Percentiles rank a stretch among this genome's conserved stretches.
These are phyloP conservation scores for Hemileia vastatrix DNA, from an alignment of 1,284 basidiomycete genomes.

Conservation along the genomic window DNA sequence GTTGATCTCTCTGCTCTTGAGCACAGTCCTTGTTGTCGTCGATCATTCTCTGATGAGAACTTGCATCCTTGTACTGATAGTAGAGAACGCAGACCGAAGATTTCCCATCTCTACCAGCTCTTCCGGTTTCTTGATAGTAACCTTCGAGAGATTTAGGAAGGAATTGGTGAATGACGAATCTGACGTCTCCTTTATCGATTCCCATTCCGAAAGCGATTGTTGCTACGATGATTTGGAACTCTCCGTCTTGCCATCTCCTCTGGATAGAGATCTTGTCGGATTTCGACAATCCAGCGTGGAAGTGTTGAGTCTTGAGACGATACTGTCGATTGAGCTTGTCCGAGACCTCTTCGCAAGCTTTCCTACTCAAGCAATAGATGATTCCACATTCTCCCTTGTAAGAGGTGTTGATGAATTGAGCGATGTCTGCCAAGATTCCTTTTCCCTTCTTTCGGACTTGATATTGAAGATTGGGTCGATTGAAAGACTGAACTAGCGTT, in stretches of 20 bases:
- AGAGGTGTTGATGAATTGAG: slow-evolving; percentile 57
- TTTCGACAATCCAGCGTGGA: slow-evolving; percentile 68
- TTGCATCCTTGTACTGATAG: slow-evolving; percentile 54
- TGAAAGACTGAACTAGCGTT: slow-evolving; percentile 72
- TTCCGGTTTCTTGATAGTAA: no score
- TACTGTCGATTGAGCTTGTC: slow-evolving; percentile 53
- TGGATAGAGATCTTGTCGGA: slow-evolving; percentile 60
- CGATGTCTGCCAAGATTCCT: slow-evolving; percentile 58
- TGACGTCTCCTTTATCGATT: slow-evolving; percentile 77
- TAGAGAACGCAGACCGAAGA: slow-evolving; percentile 57
- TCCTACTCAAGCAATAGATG: slow-evolving; percentile 68
- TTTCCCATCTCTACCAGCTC: slow-evolving; percentile 58
- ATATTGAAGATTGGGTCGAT: slow-evolving; percentile 75
- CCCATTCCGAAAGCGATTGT: slow-evolving; percentile 87
- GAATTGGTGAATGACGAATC: slow-evolving; percentile 65
- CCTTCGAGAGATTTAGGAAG: slow-evolving; percentile 61
- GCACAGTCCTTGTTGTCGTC: slow-evolving; percentile 49
- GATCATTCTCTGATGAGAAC: slow-evolving; percentile 52
- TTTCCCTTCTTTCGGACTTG: slow-evolving; percentile 58
- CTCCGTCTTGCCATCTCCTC: slow-evolving; percentile 62
- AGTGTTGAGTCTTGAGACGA: slow-evolving; percentile 63
- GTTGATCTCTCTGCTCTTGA: slow-evolving; percentile 53
- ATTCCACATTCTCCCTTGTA: slow-evolving; percentile 64
- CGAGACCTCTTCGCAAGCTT: slow-evolving; percentile 69
- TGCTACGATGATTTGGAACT: slow-evolving; percentile 74